Conservation (phyloP, 1,284 basidiomycete genomes). For the Farysia itapuensis region DNA sequence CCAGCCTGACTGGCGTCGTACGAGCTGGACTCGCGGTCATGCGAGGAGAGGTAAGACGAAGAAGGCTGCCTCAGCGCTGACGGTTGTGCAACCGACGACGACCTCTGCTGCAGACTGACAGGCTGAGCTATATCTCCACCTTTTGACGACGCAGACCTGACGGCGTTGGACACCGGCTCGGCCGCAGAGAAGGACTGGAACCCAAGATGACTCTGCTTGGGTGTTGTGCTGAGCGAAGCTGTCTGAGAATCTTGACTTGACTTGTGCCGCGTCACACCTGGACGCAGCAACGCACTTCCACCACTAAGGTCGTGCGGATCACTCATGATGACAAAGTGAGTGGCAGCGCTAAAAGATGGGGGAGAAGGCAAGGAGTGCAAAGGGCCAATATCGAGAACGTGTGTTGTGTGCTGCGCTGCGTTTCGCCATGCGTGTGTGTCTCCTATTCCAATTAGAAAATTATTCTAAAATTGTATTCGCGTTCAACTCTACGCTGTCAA, state of each 20-base stretch:
- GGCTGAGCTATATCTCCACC: background rate
- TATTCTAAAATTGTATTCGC: too few species aligned
- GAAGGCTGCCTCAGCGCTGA: slow-evolving; percentile 7
- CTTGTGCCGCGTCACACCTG: background rate
- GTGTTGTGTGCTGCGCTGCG: too few species aligned
- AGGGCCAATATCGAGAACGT: too few species aligned
- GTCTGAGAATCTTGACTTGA: slow-evolving; percentile 15
- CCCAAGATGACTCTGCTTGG: slow-evolving; percentile 29
- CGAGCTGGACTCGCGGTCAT: slow-evolving; percentile 7
- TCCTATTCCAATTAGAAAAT: too few species aligned
- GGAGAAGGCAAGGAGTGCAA: too few species aligned
- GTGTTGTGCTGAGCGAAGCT: slow-evolving; percentile 43
- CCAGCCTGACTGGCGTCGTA: slow-evolving; percentile 24
- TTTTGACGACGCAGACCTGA: slow-evolving; percentile 7
- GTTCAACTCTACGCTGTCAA: too few species aligned
- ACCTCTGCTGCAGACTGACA: background rate
- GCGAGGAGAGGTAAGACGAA: slow-evolving; percentile 9
- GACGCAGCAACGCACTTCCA: background rate
- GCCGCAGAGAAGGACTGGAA: slow-evolving; percentile 21
- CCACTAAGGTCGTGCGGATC: background rate
- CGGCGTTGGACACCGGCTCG: slow-evolving; percentile 10
- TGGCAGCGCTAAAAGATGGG: too few species aligned
- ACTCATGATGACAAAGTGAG: slow-evolving; percentile 1
- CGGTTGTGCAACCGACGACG: background rate
- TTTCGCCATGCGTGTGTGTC: too few species aligned